A percentile compares a stretch with the other conserved stretches of the same genome.
phyloP scores from a whole-genome alignment of 2,329 filamentous ascomycete species.

The Raffaelea albimanens region DNA sequence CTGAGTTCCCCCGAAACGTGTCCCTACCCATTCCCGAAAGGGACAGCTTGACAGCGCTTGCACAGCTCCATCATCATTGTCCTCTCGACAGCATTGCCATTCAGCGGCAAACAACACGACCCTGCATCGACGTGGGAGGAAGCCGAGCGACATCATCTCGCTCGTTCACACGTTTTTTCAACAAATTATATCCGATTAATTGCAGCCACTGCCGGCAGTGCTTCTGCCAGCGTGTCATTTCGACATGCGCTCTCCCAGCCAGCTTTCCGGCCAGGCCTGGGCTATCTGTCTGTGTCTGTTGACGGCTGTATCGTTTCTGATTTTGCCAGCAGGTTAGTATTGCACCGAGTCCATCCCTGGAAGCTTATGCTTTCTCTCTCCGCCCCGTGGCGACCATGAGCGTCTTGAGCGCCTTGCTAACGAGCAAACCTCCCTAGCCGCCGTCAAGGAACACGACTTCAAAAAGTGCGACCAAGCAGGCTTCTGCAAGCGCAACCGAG shows the following conservation, averaged over 20 bases:
- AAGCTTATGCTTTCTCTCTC: too few relatives aligned
- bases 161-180: not conserved
- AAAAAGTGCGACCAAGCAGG: conserved; percentile 94
- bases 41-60: not conserved
- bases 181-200: not conserved
- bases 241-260: conserved; percentile 39
- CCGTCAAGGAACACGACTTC: conserved; percentile 94
- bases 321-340: conserved; percentile 55
- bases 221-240: conserved; percentile 7
- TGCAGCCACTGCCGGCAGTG: conserved; percentile 4
- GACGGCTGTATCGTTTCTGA: conserved; percentile 40
- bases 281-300: conserved; percentile 53
- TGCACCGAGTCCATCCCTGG: too few relatives aligned
- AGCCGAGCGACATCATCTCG: not conserved
- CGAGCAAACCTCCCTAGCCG: conserved; percentile 38
- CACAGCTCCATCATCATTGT: not conserved
- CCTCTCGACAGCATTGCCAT: not conserved
- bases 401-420: too few relatives aligned
- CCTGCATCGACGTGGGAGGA: too few relatives aligned
- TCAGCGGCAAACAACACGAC: too few relatives aligned
- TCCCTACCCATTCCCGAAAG: not conserved
- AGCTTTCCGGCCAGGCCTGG: conserved; percentile 50
- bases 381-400: too few relatives aligned
- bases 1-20: not conserved
- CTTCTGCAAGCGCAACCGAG: conserved; percentile 93